Evolutionary conservation across 148 eudicot species (phyloP).

Genomic region (Fagopyrum esculentum): DNA sequence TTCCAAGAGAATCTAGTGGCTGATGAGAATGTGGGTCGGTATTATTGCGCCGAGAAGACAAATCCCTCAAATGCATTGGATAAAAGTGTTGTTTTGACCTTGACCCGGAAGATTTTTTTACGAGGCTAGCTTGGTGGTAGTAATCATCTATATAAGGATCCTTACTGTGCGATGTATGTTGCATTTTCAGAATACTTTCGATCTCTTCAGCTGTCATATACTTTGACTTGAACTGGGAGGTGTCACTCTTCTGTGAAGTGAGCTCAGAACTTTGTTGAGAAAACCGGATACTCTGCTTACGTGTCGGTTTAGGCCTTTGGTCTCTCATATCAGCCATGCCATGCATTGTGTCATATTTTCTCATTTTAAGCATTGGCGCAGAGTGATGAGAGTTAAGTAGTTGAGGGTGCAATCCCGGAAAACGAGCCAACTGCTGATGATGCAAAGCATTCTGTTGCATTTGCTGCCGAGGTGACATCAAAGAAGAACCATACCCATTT

Average conservation of each 20-base stretch:
- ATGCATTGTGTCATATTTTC: constrained; percentile 43
- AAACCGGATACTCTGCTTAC: constrained; percentile 32
- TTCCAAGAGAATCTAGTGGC: constrained; percentile 83
- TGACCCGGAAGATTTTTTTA: constrained; percentile 42
- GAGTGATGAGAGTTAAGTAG: constrained; percentile 31
- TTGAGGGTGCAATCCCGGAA: constrained; percentile 37
- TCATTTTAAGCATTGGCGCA: constrained; percentile 34
- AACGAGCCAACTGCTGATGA: constrained; percentile 36
- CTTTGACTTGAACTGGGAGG: constrained; percentile 43
- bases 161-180: constrained; percentile 61
- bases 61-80: constrained; percentile 66
- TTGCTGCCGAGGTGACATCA: constrained; percentile 47
- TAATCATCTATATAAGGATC: constrained; percentile 78
- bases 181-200: constrained; percentile 62
- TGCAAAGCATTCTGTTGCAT: constrained; percentile 30
- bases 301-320: constrained; percentile 36
- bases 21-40: constrained; percentile 79
- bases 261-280: constrained; percentile 50
- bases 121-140: constrained; percentile 67
- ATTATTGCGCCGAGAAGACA: constrained; percentile 51
- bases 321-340: constrained; percentile 45
- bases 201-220: constrained; percentile 67
- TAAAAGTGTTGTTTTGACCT: constrained; percentile 74
- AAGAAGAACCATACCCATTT: constrained; percentile 37
- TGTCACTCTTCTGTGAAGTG: constrained; percentile 33